A percentile compares a stretch with the other conserved stretches of the same genome.
These are phyloP conservation scores for Obba rivulosa DNA, from an alignment of 768 basidiomycete genomes.

Conservation along the genomic window DNA sequence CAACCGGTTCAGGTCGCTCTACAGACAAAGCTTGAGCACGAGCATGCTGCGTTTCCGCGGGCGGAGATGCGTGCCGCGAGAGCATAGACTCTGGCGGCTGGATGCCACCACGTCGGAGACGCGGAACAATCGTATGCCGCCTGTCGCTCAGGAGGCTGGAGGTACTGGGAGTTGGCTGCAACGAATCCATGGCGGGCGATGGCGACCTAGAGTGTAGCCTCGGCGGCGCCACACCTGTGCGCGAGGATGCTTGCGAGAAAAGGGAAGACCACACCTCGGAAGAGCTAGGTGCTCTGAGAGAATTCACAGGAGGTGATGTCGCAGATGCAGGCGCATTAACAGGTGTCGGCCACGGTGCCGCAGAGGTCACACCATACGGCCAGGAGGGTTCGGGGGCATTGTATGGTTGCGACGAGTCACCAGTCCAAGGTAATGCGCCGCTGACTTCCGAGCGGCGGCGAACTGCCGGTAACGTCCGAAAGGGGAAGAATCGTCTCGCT, in stretches of 20 bases:
- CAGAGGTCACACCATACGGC: neutral
- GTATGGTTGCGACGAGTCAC: neutral
- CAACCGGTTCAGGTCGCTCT: neutral
- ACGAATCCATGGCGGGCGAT: neutral
- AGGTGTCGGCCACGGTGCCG: neutral
- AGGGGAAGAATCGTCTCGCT: conserved; percentile 4
- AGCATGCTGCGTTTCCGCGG: neutral
- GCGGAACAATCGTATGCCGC: conserved; percentile 30
- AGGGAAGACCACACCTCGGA: conserved; percentile 20
- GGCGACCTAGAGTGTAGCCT: too few species aligned
- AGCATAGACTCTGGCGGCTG: conserved; percentile 60
- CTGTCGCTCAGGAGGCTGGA: conserved; percentile 1
- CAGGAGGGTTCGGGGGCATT: conserved; percentile 2
- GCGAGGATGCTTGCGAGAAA: too few species aligned
- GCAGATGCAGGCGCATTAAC: neutral
- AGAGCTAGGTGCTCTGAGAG: conserved; percentile 11
- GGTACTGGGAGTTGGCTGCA: neutral
- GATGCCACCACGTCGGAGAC: conserved; percentile 63
- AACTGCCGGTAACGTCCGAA: neutral
- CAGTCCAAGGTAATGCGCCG: conserved; percentile 1
- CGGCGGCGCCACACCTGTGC: neutral
- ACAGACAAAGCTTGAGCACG: neutral
- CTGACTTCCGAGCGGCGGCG: conserved; percentile 1
- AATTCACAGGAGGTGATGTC: neutral
- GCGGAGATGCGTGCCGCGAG: conserved; percentile 20